Base-by-base conservation (phyloP, 164 flowering plant species). In the Annona cherimola region DNA sequence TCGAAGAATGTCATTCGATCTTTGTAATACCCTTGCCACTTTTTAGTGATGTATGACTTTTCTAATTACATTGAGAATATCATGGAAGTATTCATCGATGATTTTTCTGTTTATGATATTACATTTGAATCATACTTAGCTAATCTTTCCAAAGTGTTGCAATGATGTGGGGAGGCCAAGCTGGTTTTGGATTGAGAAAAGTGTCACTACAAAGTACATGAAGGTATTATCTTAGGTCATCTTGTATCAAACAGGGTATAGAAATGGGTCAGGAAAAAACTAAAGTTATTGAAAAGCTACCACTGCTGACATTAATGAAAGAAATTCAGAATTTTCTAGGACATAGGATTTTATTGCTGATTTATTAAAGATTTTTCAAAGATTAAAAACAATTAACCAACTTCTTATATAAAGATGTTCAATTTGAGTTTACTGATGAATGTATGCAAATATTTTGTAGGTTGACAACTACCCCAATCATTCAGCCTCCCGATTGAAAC, bases 201-300 rank as follows among this genome's bases (percentile, higher is more conserved):
- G n/a, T n/a, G n/a, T n/a, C n/a, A n/a, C n/a, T n/a, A n/a, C n/a
- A n/a, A n/a, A 61, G 71, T 68, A 18, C 11, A 45, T 5, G 60
- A 45, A 6, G 71, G 71, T 19, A 45, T 68, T 68, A 61, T 68
- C 7, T 44, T 68, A 9, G 71, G 4, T 41, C 71, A 68, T 19
- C 45, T 3, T 3, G 35, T 68, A 3, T 68, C 71, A 68, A 35
- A 45, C 9, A 2, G 11, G 71, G 71, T 7, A 45, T 68, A 20
- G 61, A 1, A 40, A 61, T 68, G 60, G 44, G 40, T 3, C 19
- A 2, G 6, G 4, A 42, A n/a, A 66, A 66, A n/a, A 39, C 40
- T 14, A 11, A 45, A 35, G 16, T 26, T 35, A 68, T 45, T 3
- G 0, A 35, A 4, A 68, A 68, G 39, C 35, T 50, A 11, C 59